Evolutionary conservation across 169 alveolate species (phyloP).

Genomic region (Cryptosporidium ryanae): DNA sequence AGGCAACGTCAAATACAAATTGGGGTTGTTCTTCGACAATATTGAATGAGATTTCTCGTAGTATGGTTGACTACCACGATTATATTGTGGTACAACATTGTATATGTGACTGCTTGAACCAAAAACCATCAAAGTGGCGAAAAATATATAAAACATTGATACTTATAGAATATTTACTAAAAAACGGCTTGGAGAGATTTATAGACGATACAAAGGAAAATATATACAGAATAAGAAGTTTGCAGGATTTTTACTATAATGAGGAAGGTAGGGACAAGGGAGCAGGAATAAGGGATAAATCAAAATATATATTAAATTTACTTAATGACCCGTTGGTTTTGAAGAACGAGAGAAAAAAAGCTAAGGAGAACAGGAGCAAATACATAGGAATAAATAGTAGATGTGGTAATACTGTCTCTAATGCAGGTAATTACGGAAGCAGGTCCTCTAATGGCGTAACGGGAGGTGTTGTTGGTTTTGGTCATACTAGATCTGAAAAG

Average conservation of each 20-base stretch:
- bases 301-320: constrained; percentile 76
- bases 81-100: constrained; percentile 81
- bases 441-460: too few species aligned
- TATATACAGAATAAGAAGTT: constrained; percentile 79
- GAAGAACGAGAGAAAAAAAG: constrained; percentile 83
- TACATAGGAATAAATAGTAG: constrained; percentile 78
- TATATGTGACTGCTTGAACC: constrained; percentile 81
- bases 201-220: constrained; percentile 83
- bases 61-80: constrained; percentile 84
- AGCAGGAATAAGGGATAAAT: constrained; percentile 84
- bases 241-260: constrained; percentile 81
- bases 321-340: constrained; percentile 78
- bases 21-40: constrained; percentile 86
- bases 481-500: too few species aligned
- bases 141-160: constrained; percentile 84
- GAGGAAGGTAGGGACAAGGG: constrained; percentile 87
- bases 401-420: constrained; percentile 15
- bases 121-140: constrained; percentile 84
- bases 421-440: too few species aligned
- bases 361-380: constrained; percentile 80
- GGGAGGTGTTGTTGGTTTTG: too few species aligned
- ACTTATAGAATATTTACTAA: constrained; percentile 80
- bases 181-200: constrained; percentile 84
- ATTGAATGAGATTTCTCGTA: constrained; percentile 84
- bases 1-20: constrained; percentile 85